Percentiles rank a stretch among this genome's conserved stretches.
These are phyloP conservation scores for Beauveria brongniartii DNA, from an alignment of 2,329 filamentous ascomycete species.

Conservation along the genomic window DNA sequence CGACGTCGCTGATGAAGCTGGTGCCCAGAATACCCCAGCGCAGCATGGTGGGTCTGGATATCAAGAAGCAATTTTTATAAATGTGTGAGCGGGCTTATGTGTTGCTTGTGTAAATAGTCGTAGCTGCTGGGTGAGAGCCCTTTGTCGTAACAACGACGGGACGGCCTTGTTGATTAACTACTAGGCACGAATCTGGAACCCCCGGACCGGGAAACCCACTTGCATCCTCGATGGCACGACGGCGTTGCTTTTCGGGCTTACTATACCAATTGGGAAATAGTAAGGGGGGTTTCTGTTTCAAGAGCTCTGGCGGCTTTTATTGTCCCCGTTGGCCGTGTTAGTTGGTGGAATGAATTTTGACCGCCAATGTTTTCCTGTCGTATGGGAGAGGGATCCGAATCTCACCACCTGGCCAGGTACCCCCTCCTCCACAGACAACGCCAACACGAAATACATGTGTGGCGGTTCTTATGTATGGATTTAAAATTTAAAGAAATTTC, in stretches of 20 bases:
- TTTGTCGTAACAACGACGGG: background rate
- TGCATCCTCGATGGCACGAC: background rate
- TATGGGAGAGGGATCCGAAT: background rate
- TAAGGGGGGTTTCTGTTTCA: background rate
- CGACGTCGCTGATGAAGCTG: conserved; percentile 22
- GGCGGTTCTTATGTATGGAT: no score
- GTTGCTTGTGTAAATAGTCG: background rate
- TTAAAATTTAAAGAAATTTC: no score
- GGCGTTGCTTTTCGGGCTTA: conserved; percentile 1
- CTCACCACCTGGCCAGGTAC: background rate
- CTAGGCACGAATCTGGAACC: background rate
- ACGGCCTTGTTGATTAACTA: background rate
- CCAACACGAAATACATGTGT: no score
- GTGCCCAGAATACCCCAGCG: conserved; percentile 22
- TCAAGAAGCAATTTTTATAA: no score
- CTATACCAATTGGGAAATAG: conserved; percentile 2
- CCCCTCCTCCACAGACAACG: background rate
- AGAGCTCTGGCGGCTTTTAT: background rate
- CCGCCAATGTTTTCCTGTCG: background rate
- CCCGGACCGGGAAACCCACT: background rate
- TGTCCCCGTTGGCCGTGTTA: background rate
- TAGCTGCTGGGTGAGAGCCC: background rate
- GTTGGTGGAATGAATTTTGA: conserved; percentile 4
- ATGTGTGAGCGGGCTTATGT: no score
- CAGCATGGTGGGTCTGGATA: conserved; percentile 13